Percentiles rank a stretch among this genome's conserved stretches.
phyloP scores from a whole-genome alignment of 345 rosid genomes.

The Carallia pectinifolia region DNA sequence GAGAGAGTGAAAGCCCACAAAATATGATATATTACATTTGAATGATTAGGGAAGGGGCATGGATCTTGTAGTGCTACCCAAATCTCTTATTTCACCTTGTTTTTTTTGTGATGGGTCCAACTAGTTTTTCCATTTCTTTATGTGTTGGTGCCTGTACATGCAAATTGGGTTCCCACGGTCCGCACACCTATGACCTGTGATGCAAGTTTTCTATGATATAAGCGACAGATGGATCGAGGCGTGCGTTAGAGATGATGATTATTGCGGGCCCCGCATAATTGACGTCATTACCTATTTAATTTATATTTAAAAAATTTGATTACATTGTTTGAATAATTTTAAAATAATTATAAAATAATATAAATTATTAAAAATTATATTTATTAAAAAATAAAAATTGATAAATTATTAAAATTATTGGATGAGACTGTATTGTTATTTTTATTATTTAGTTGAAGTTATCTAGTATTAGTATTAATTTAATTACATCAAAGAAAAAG shows the following conservation, averaged over 20 bases:
- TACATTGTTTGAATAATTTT: no score
- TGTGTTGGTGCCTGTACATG: neutral
- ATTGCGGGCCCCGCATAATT: conserved; percentile 7
- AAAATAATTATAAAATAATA: no score
- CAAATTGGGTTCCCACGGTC: neutral
- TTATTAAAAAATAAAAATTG: no score
- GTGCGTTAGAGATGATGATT: conserved; percentile 26
- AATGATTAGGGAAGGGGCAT: conserved; percentile 2
- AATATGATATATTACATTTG: neutral
- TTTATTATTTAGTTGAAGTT: no score
- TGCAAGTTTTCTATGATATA: neutral
- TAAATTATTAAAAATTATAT: no score
- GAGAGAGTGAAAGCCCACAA: neutral
- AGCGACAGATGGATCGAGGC: conserved; percentile 13
- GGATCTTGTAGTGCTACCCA: neutral
- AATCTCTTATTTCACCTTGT: conserved; percentile 11
- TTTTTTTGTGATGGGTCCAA: no score
- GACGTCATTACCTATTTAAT: neutral
- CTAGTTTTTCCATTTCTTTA: neutral
- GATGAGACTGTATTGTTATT: no score
- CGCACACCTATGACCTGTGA: neutral
- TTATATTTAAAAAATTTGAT: neutral
- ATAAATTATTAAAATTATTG: no score
- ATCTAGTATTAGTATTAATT: no score
- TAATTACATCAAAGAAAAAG: no score